Evolutionary conservation across 1,284 basidiomycete species (phyloP), one percentile per base, ranked within the genome.

Genomic region (Tranzscheliella williamsii): DNA sequence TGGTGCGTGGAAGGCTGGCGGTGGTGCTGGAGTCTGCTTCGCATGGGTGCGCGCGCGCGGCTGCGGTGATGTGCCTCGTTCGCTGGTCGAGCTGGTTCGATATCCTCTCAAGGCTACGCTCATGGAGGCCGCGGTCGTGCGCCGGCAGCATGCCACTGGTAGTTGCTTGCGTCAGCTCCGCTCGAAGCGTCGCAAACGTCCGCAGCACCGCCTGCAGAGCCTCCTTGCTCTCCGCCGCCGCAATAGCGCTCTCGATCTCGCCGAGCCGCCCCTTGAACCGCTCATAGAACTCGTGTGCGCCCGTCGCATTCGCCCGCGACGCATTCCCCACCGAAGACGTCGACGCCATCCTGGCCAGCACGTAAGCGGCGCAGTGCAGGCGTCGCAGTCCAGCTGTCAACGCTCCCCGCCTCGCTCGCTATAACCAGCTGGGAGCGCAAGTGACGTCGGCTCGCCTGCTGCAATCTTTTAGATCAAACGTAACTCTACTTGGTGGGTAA

Each of bases 81-180:
- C 32, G 32, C 18, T 34, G 32, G 8, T 34, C 18, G 32, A 34
- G 32, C 32, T 15, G 32, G 9, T 9, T 20, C 11, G 8, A 17
- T 18, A 58, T 26, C 18, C 50, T 21, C 2, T 48, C 50, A 22
- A 58, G 31, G 17, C 34, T 46, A 22, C 29, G 32, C 42, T 48
- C 61, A 27, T 67, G 58, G 18, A 48, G 20, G 0, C 9, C 53
- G 11, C 55, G 48, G 40, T 67, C 63, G 26, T 67, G 55, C 5
- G 45, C 29, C 1, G 63, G 58, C n/a, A 67, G 26, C 17, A 62
- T 22, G 5, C 45, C 49, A 13, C 43, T 49, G 12, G 49, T 46
- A 15, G 61, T 55, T 16, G 51, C 60, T 24, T 20, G 20, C 0
- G 58, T 67, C 32, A 67, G 27, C 22, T 63, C 35, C 3, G 31